These are phyloP conservation scores for Microbotryomycetes sp. DNA, from an alignment of 1,284 basidiomycete species.

Conservation along the genomic window DNA sequence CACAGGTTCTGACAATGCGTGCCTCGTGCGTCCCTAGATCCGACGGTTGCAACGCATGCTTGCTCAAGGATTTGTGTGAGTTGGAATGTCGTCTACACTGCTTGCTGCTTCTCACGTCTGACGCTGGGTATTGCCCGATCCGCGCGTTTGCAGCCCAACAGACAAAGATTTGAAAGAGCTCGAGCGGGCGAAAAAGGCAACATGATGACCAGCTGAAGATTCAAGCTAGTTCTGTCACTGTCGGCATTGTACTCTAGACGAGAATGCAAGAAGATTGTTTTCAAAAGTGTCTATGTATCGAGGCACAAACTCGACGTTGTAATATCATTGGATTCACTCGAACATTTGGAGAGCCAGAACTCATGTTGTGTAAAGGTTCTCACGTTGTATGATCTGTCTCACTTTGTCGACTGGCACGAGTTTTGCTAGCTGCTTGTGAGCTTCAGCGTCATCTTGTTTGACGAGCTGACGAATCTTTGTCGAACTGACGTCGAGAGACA, in stretches of 20 bases:
- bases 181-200: slow-evolving; percentile 14
- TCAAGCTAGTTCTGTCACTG: too few species aligned
- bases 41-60: slow-evolving; percentile 77
- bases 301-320: too few species aligned
- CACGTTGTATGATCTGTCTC: slow-evolving; percentile 50
- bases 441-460: slow-evolving; percentile 31
- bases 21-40: slow-evolving; percentile 45
- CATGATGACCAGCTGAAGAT: too few species aligned
- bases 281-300: too few species aligned
- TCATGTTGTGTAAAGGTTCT: slow-evolving; percentile 49
- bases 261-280: too few species aligned
- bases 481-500: slow-evolving; percentile 62
- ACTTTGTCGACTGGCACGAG: slow-evolving; percentile 48
- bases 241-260: too few species aligned
- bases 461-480: slow-evolving; percentile 60
- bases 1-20: neutral
- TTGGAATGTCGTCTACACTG: neutral
- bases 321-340: too few species aligned
- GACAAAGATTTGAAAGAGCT: slow-evolving; percentile 34
- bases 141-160: slow-evolving; percentile 21
- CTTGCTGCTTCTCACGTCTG: neutral
- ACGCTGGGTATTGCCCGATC: too few species aligned
- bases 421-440: slow-evolving; percentile 45
- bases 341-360: too few species aligned
- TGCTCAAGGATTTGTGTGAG: slow-evolving; percentile 40